These are phyloP conservation scores for Aspergillus avenaceus DNA, from an alignment of 495 filamentous ascomycete species.

Conservation along the genomic window DNA sequence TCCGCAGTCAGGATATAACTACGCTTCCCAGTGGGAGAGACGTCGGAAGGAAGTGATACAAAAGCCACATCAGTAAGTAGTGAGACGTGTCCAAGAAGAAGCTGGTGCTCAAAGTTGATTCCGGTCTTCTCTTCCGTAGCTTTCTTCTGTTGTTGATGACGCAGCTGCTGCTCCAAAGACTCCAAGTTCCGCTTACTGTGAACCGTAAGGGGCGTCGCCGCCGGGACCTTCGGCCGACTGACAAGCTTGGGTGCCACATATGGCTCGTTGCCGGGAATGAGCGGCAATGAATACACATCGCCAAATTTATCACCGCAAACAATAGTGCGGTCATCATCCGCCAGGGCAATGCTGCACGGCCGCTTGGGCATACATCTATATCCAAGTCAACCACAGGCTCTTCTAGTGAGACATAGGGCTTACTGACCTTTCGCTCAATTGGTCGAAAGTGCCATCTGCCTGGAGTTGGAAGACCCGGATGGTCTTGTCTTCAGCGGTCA, in stretches of 20 bases:
- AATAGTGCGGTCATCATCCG: constrained; percentile 63
- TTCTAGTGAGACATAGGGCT: background rate
- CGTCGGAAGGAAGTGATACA: constrained; percentile 29
- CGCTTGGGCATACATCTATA: constrained; percentile 83
- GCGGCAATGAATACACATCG: constrained; percentile 86
- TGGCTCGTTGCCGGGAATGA: constrained; percentile 49
- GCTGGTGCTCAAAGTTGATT: constrained; percentile 62
- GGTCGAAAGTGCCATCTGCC: constrained; percentile 54
- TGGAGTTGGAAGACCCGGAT: constrained; percentile 74
- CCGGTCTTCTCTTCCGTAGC: constrained; percentile 34
- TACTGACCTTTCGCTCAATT: constrained; percentile 68
- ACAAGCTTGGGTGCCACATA: constrained; percentile 15
- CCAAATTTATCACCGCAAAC: constrained; percentile 91
- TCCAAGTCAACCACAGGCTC: constrained; percentile 11
- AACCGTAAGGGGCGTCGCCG: constrained; percentile 72
- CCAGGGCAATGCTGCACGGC: constrained; percentile 68
- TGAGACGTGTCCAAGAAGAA: constrained; percentile 89
- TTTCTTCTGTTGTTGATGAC: constrained; percentile 43
- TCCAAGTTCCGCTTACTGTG: constrained; percentile 76
- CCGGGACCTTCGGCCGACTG: constrained; percentile 37
- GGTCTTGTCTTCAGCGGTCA: constrained; percentile 86
- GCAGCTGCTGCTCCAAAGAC: constrained; percentile 69
- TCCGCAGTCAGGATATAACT: constrained; percentile 84
- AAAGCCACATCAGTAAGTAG: constrained; percentile 74
- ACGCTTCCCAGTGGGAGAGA: constrained; percentile 29